These are phyloP conservation scores for Hemileccinum impolitum DNA, from an alignment of 768 basidiomycete species.

Conservation along the genomic window DNA sequence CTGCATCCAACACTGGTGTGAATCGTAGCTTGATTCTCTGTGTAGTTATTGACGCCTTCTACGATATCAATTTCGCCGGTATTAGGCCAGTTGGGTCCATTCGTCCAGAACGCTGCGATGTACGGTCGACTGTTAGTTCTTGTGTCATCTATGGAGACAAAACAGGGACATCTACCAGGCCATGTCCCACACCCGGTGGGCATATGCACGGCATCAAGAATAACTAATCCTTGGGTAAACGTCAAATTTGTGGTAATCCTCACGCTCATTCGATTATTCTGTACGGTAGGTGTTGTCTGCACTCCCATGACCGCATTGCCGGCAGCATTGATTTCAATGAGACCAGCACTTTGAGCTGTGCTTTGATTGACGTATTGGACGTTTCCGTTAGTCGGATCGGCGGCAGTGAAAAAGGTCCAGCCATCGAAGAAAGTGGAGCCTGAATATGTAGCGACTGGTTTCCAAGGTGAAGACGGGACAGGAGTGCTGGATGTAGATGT, in stretches of 20 bases:
- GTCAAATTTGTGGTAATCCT: slow-evolving; percentile 65
- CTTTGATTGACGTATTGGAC: slow-evolving; percentile 65
- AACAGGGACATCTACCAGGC: slow-evolving; percentile 44
- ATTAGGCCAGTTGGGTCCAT: slow-evolving; percentile 44
- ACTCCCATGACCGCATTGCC: slow-evolving; percentile 87
- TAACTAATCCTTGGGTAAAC: slow-evolving; percentile 65
- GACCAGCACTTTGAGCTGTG: slow-evolving; percentile 55
- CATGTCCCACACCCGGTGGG: slow-evolving; percentile 87
- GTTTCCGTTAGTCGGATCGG: slow-evolving; percentile 76
- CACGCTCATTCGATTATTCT: slow-evolving; percentile 68
- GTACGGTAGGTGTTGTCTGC: slow-evolving; percentile 74
- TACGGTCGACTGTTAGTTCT: not conserved
- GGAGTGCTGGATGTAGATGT: slow-evolving; percentile 23
- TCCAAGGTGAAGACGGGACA: slow-evolving; percentile 51
- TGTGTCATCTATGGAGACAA: not conserved
- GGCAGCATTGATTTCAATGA: slow-evolving; percentile 61
- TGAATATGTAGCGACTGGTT: slow-evolving; percentile 52
- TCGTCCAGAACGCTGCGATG: slow-evolving; percentile 44
- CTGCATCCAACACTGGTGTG: slow-evolving; percentile 74
- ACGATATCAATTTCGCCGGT: slow-evolving; percentile 81
- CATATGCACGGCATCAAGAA: slow-evolving; percentile 87
- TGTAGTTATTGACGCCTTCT: slow-evolving; percentile 80
- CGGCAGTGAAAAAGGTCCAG: slow-evolving; percentile 66
- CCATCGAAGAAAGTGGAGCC: slow-evolving; percentile 79
- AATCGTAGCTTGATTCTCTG: slow-evolving; percentile 77